Evolutionary conservation across 108 stramenopile species (phyloP).

Genomic region (Nannochloropsis granulata): DNA sequence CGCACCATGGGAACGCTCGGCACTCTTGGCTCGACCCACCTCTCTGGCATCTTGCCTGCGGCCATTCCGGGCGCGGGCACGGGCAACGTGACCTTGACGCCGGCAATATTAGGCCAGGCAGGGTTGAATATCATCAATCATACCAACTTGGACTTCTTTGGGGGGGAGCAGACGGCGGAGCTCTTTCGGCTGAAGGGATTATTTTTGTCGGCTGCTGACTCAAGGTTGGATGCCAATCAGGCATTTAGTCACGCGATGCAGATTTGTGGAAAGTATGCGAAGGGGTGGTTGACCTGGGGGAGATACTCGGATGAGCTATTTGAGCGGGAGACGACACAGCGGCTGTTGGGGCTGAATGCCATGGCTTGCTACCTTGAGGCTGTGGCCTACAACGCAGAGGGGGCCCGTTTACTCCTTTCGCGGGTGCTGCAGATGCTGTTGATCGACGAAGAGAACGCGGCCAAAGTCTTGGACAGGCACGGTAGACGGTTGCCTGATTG

Average conservation of each 20-base stretch:
- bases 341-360: slow-evolving; percentile 68
- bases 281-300: slow-evolving; percentile 83
- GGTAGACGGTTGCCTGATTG: slow-evolving; percentile 55
- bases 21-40: neutral
- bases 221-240: slow-evolving; percentile 62
- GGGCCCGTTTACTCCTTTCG: slow-evolving; percentile 61
- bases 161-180: slow-evolving; percentile 51
- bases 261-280: slow-evolving; percentile 63
- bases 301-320: slow-evolving; percentile 48
- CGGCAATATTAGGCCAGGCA: slow-evolving; percentile 22
- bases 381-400: slow-evolving; percentile 39
- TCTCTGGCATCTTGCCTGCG: neutral
- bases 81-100: neutral
- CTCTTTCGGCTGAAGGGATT: slow-evolving; percentile 74
- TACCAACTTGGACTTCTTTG: slow-evolving; percentile 80
- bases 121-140: slow-evolving; percentile 82
- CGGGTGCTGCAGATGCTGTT: slow-evolving; percentile 70
- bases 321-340: slow-evolving; percentile 32
- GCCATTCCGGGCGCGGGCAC: neutral
- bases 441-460: slow-evolving; percentile 49
- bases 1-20: neutral
- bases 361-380: slow-evolving; percentile 73
- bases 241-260: slow-evolving; percentile 76
- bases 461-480: slow-evolving; percentile 8
- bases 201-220: slow-evolving; percentile 53